Conservation (phyloP, 129 eudicot genomes). For the Saposhnikovia divaricata region DNA sequence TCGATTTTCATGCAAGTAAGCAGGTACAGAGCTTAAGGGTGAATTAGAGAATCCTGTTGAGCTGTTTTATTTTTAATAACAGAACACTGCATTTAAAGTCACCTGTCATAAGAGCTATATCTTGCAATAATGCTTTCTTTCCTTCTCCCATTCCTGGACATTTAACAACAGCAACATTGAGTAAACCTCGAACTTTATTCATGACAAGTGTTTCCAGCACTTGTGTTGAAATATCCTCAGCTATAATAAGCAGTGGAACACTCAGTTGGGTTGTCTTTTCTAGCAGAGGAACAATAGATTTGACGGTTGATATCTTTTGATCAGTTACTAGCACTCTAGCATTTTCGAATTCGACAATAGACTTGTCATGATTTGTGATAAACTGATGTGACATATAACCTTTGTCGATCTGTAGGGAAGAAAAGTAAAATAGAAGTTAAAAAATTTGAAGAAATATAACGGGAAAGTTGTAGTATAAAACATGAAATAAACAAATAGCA, state of each 20-base stretch:
- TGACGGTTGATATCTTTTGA: conserved; percentile 62
- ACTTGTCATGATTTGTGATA: conserved; percentile 63
- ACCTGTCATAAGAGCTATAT: conserved; percentile 93
- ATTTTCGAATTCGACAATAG: conserved; percentile 72
- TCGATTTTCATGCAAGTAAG: neutral
- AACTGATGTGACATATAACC: conserved; percentile 80
- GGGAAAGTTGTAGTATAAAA: neutral
- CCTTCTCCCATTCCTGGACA: conserved; percentile 69
- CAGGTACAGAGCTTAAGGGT: neutral
- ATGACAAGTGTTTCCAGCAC: conserved; percentile 64
- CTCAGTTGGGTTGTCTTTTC: conserved; percentile 77
- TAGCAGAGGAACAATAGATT: conserved; percentile 72
- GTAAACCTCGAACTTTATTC: conserved; percentile 57
- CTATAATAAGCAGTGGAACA: conserved; percentile 78
- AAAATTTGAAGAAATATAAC: neutral
- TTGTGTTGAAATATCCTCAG: conserved; percentile 59
- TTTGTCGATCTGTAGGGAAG: conserved; percentile 82
- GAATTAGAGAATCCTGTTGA: neutral
- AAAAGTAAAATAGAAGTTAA: conserved; percentile 41
- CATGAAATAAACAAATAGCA: neutral
- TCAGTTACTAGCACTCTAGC: conserved; percentile 77
- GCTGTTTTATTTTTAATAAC: neutral
- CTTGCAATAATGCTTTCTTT: conserved; percentile 77
- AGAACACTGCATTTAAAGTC: neutral
- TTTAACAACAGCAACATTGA: conserved; percentile 72